phyloP scores from a whole-genome alignment of 768 basidiomycete genomes.

The Chalciporus chontae region DNA sequence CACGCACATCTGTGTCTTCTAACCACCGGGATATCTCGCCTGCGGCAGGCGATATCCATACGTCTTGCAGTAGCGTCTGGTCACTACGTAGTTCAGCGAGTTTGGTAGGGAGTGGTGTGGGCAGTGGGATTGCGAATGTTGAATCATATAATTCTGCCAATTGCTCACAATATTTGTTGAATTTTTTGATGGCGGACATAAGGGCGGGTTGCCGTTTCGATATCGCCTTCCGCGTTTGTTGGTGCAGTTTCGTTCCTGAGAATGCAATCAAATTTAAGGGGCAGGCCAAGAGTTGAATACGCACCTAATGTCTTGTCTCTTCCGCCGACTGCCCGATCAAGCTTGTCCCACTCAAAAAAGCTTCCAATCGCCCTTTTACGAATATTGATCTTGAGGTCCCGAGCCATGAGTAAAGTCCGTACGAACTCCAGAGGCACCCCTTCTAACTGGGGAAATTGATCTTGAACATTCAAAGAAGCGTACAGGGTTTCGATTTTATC shows the following conservation, averaged over 20 bases:
- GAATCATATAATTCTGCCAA: too few relatives aligned
- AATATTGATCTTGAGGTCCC: conserved; percentile 26
- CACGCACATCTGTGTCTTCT: conserved; percentile 28
- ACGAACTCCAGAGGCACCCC: conserved; percentile 7
- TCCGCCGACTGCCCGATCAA: conserved; percentile 23
- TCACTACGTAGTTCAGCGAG: conserved; percentile 16
- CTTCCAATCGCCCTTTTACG: conserved; percentile 20
- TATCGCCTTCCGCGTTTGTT: too few relatives aligned
- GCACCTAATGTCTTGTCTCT: conserved; percentile 25
- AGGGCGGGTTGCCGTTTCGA: too few relatives aligned
- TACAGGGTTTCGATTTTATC: conserved; percentile 3
- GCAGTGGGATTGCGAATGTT: conserved; percentile 26
- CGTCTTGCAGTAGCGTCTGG: conserved; percentile 32
- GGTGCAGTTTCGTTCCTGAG: too few relatives aligned
- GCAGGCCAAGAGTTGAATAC: too few relatives aligned
- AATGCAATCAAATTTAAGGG: too few relatives aligned
- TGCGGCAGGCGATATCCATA: conserved; percentile 5
- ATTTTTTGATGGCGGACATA: too few relatives aligned
- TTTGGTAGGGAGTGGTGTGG: conserved; percentile 29
- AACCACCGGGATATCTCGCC: conserved; percentile 28
- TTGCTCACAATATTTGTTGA: too few relatives aligned
- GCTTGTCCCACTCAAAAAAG: conserved; percentile 28
- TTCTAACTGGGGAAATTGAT: conserved; percentile 4
- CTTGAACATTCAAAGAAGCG: conserved; percentile 6
- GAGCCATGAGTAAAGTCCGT: background rate